Evolutionary conservation across 2,329 filamentous ascomycete genomes (phyloP), one percentile per base, ranked within the genome.

Genomic region (Arachnopeziza araneosa): DNA sequence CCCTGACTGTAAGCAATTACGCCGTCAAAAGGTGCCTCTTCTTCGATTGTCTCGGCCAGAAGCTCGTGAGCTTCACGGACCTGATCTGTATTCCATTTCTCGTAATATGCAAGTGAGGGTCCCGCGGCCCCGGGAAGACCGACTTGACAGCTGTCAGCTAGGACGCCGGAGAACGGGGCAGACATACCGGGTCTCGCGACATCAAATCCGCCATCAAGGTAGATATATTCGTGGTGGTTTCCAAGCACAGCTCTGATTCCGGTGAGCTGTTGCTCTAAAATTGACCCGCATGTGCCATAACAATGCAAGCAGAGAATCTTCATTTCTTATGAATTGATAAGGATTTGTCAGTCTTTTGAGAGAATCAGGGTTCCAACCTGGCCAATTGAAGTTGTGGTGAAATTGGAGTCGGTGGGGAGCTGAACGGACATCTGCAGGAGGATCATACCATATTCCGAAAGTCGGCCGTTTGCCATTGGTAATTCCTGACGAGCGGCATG

Each of bases 191-290:
- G 36, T 24, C 56, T 57, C n/a, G 56, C 52, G 23, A 57, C 56
- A 17, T 24, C 14, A 19, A 57, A 23, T 53, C 52, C 56, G 14
- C 56, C 56, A 53, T 57, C 56, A 49, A 57, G 50, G 32, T 57
- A 57, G 2, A 52, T 44, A 24, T 51, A 55, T 26, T 59, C 52
- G 32, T 55, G 52, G 21, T 52, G 52, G 17, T 52, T 49, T 12
- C 57, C 53, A 1, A 59, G 26, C 8, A 24, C 52, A 23, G 17
- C 30, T 10, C 52, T 44, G 36, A 59, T 59, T 17, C 19, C 48
- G 48, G 57, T 8, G 21, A 59, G 55, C n/a, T 59, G 57, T 49
- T 55, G 57, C 44, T 59, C 57, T n/a, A 59, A 52, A 10, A 59
- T 59, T 49, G 54, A 52, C 24, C 57, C 55, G 52, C 57, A 55